These are phyloP conservation scores for Mediolabrus comicus DNA, from an alignment of 108 stramenopile genomes.

Conservation along the genomic window DNA sequence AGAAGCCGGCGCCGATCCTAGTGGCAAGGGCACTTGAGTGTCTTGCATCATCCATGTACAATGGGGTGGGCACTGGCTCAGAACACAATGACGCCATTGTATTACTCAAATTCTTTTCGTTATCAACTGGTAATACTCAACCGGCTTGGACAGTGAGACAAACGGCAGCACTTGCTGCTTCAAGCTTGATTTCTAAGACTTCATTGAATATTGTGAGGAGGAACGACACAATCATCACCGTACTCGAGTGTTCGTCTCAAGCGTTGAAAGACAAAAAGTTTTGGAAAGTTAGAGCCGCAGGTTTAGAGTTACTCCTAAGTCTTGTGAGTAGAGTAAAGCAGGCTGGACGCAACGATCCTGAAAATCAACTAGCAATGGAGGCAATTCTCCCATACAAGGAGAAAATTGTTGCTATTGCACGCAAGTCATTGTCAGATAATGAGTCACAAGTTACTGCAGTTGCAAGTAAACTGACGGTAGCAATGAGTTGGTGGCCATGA, in stretches of 20 bases:
- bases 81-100: conserved; percentile 11
- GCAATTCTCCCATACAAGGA: conserved; percentile 80
- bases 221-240: conserved; percentile 25
- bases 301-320: conserved; percentile 37
- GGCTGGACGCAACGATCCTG: conserved; percentile 16
- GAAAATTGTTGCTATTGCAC: conserved; percentile 50
- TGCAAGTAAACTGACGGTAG: conserved; percentile 54
- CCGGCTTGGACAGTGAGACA: conserved; percentile 52
- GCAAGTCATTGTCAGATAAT: conserved; percentile 54
- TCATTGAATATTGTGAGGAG: conserved; percentile 37
- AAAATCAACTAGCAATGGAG: conserved; percentile 61
- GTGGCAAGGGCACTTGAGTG: conserved; percentile 71
- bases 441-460: conserved; percentile 71
- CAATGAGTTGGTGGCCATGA: conserved; percentile 68
- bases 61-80: conserved; percentile 44
- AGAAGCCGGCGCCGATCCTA: conserved; percentile 52
- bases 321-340: conserved; percentile 27
- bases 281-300: conserved; percentile 76
- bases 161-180: conserved; percentile 49
- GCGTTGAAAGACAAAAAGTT: conserved; percentile 78
- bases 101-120: conserved; percentile 21
- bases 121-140: conserved; percentile 26
- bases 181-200: conserved; percentile 50
- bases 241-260: conserved; percentile 45
- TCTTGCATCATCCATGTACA: conserved; percentile 56